Evolutionary conservation across 345 rosid species (phyloP).

Genomic region (Capsella bursapastoris): DNA sequence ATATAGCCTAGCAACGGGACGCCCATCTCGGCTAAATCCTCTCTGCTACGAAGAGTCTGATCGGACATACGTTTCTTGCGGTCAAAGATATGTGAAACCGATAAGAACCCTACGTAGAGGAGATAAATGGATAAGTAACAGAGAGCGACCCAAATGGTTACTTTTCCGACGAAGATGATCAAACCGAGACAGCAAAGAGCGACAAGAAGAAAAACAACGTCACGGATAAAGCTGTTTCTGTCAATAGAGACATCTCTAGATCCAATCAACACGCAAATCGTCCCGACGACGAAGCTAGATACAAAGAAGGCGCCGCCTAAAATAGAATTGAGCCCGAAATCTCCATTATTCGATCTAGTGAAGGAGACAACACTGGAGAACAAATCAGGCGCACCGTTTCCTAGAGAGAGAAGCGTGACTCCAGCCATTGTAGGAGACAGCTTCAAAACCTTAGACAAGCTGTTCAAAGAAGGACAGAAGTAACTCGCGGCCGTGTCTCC

Average conservation of each 20-base stretch:
- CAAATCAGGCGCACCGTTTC: slow-evolving; percentile 91
- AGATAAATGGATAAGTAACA: slow-evolving; percentile 62
- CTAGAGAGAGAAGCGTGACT: slow-evolving; percentile 88
- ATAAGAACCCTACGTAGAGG: slow-evolving; percentile 65
- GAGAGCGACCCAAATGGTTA: slow-evolving; percentile 69
- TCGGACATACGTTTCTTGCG: slow-evolving; percentile 41
- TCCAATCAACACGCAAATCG: slow-evolving; percentile 55
- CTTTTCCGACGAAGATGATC: slow-evolving; percentile 55
- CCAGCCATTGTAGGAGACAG: slow-evolving; percentile 90
- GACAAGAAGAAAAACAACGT: slow-evolving; percentile 62
- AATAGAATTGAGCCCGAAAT: slow-evolving; percentile 69
- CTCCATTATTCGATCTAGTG: slow-evolving; percentile 58
- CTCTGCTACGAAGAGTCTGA: slow-evolving; percentile 36
- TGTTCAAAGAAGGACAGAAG: slow-evolving; percentile 85
- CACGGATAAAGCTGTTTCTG: slow-evolving; percentile 69
- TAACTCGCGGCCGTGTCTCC: slow-evolving; percentile 93
- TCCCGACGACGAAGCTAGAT: slow-evolving; percentile 80
- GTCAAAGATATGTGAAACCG: slow-evolving; percentile 45
- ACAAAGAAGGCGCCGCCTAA: slow-evolving; percentile 83
- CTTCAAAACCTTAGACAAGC: slow-evolving; percentile 63
- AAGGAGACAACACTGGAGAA: slow-evolving; percentile 79
- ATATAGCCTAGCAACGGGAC: slow-evolving; percentile 33
- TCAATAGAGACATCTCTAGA: slow-evolving; percentile 49
- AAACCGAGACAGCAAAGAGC: slow-evolving; percentile 60
- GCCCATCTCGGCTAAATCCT: slow-evolving; percentile 46